Percentiles rank a stretch among this genome's conserved stretches.
Evolutionary conservation across 192 early-diverging fungal genomes (phyloP).

Genomic region (Cetraspora pellucida): DNA sequence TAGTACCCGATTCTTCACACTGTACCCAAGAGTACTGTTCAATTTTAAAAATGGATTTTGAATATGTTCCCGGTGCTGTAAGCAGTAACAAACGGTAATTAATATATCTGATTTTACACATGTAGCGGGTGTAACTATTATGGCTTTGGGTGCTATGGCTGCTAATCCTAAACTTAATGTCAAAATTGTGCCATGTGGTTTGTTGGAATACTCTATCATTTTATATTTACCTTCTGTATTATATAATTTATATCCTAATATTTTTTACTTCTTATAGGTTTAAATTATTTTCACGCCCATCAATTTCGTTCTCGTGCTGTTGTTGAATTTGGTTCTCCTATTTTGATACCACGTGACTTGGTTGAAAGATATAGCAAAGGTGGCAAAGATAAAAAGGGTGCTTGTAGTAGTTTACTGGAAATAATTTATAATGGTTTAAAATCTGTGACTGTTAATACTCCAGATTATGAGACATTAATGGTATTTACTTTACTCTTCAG

Average conservation of each 20-base stretch:
- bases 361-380: slow-evolving; percentile 83
- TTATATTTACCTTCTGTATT: background rate
- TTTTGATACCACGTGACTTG: slow-evolving; percentile 74
- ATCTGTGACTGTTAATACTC: slow-evolving; percentile 89
- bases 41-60: too few relatives aligned
- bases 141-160: slow-evolving; percentile 89
- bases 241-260: background rate
- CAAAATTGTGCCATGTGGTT: slow-evolving; percentile 86
- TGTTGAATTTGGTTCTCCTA: slow-evolving; percentile 94
- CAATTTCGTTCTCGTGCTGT: slow-evolving; percentile 96
- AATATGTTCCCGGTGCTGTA: too few relatives aligned
- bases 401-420: slow-evolving; percentile 77
- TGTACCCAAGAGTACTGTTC: too few relatives aligned
- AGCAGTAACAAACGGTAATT: background rate
- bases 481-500: slow-evolving; percentile 39
- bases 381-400: slow-evolving; percentile 80
- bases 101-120: background rate
- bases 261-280: slow-evolving; percentile 40
- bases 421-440: slow-evolving; percentile 78
- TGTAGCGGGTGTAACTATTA: slow-evolving; percentile 74
- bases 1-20: too few relatives aligned
- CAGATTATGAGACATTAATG: slow-evolving; percentile 92
- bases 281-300: slow-evolving; percentile 96
- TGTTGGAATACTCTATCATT: background rate
- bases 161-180: slow-evolving; percentile 83